phyloP scores from a whole-genome alignment of 257 asterid species.

The Schizonepeta tenuifolia region DNA sequence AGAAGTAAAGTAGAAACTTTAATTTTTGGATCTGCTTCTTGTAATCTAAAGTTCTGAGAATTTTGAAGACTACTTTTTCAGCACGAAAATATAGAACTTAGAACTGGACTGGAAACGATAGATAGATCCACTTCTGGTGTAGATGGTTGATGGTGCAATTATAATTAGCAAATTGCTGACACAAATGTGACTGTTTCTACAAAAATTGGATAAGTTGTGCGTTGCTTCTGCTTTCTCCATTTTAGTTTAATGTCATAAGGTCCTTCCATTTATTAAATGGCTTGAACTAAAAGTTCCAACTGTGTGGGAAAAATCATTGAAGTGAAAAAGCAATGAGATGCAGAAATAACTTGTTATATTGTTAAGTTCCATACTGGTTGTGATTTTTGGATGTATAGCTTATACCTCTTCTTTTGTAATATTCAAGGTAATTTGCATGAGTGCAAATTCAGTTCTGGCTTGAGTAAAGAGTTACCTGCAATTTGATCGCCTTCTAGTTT shows the following conservation, averaged over 20 bases:
- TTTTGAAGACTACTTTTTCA: not conserved
- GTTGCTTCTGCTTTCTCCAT: conserved; percentile 12
- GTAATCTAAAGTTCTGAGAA: not conserved
- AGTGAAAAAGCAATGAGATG: not conserved
- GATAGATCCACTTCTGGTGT: not conserved
- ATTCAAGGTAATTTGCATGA: conserved; percentile 22
- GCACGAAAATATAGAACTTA: not conserved
- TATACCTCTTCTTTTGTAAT: conserved; percentile 24
- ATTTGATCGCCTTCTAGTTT: conserved; percentile 12
- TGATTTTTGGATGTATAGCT: conserved; percentile 29
- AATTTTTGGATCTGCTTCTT: conserved; percentile 7
- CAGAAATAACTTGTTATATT: not conserved
- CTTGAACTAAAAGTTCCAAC: not conserved
- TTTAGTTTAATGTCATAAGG: conserved; percentile 9
- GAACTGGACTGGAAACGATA: not conserved
- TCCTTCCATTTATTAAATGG: not conserved
- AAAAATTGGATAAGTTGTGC: not conserved
- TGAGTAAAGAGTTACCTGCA: conserved; percentile 30
- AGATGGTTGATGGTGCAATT: conserved; percentile 10
- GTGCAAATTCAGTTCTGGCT: conserved; percentile 21
- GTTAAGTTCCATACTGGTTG: conserved; percentile 12
- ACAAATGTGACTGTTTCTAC: not conserved
- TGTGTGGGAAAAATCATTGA: not conserved
- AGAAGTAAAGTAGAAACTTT: not conserved
- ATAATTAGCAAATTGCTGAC: not conserved